Base-by-base conservation (phyloP, 441 rosid species). In the Iberis amara region DNA sequence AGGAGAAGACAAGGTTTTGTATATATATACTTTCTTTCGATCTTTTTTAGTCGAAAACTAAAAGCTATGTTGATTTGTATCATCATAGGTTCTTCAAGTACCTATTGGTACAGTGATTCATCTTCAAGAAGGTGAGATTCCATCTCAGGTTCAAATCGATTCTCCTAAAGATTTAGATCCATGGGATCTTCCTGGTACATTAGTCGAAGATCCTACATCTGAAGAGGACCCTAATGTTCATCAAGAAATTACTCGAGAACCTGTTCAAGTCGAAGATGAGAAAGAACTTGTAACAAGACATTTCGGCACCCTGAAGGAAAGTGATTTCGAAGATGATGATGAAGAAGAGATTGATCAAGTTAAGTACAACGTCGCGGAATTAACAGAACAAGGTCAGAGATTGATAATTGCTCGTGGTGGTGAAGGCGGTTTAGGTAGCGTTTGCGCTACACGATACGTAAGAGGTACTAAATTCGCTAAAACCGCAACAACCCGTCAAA, bases 71-170 rank as follows among this genome's bases (percentile, higher is more conserved):
- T 35, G 14, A 2, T 0, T 11, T 8, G 52, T 52, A 26, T 36
- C 4, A 12, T 3, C 1, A 30, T 47, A 86, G 97, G 73, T 80
- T 63, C 67, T 86, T 57, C 82, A 48, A 52, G 97, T 89, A 11
- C 97, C 97, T 10, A 62, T 80, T 57, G 97, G 96, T 59, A 79
- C 96, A 11, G 87, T 86, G 51, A 72, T 86, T 78, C 97, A 89
- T 79, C 84, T 86, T 62, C 43, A 73, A 21, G 62, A 71, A 44
- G 95, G 97, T 49, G 91, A 86, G 63, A 70, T 82, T 52, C 79
- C 86, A 13, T 65, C 67, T 10, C 15, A 51, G 12, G 62, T 77
- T 39, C 75, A 76, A 66, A 37, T 9, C 39, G 55, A 50, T 8
- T 70, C 87, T 30, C 49, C 61, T 1, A 59, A 53, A 55, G 75